A percentile compares a stretch with the other conserved stretches of the same genome.
These are phyloP conservation scores for rapeseed (Brassica napus) DNA, from an alignment of 345 rosid species.

Conservation along the genomic window DNA sequence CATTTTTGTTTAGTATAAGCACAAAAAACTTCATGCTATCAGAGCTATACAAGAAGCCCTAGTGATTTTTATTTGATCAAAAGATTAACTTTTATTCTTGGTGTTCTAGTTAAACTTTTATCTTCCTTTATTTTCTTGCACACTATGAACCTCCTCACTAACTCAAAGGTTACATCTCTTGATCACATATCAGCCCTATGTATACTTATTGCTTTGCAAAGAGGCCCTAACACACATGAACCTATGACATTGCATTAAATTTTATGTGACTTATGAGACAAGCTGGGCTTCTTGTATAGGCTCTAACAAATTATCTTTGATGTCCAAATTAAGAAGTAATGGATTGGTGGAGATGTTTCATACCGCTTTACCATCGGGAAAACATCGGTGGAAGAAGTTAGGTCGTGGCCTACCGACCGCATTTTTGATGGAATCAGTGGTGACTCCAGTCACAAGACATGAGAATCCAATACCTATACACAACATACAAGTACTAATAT, in stretches of 20 bases:
- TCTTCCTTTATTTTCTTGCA: not conserved
- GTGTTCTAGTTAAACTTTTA: not conserved
- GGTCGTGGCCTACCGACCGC: constrained; percentile 71
- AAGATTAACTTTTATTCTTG: not conserved
- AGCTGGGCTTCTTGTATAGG: not conserved
- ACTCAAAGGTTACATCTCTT: not conserved
- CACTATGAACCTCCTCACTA: not conserved
- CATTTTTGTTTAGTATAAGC: constrained; percentile 2
- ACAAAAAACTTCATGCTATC: not conserved
- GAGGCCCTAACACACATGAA: not conserved
- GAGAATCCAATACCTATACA: constrained; percentile 53
- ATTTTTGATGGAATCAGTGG: constrained; percentile 63
- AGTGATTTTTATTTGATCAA: not conserved
- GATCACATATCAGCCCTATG: not conserved
- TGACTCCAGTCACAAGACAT: constrained; percentile 55
- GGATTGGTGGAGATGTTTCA: constrained; percentile 7
- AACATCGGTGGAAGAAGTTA: constrained; percentile 66
- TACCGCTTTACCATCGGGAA: constrained; percentile 59
- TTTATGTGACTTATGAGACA: not conserved
- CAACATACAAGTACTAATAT: not conserved
- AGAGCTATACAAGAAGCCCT: not conserved
- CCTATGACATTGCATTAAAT: not conserved
- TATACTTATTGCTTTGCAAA: not conserved
- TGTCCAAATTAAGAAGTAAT: not conserved
- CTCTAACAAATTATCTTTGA: not conserved